Conservation (phyloP, 1,139 yeast genomes). For the Blastobotrys ciferrii region DNA sequence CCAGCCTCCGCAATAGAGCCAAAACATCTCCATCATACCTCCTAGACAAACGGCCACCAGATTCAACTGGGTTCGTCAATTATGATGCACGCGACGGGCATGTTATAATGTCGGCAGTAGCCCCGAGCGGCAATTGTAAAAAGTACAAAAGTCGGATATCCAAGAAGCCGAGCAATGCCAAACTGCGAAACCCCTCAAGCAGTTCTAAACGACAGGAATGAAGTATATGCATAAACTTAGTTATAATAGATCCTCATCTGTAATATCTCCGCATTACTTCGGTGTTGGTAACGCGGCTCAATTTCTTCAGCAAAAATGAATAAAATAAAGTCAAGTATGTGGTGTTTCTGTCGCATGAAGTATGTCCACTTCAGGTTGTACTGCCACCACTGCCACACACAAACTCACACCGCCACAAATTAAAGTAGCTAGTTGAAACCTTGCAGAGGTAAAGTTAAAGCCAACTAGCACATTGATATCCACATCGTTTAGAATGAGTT, state of each 20-base stretch:
- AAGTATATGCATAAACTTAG: neutral
- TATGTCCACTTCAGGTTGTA: no score
- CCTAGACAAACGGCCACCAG: conserved; percentile 22
- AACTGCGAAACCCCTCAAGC: neutral
- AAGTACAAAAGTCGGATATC: conserved; percentile 1
- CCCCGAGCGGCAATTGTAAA: conserved; percentile 25
- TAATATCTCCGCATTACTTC: no score
- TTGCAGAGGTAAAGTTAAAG: no score
- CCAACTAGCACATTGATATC: no score
- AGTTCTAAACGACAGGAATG: neutral
- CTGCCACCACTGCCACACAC: no score
- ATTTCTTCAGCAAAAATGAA: no score
- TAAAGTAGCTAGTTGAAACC: no score
- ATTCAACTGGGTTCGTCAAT: conserved; percentile 26
- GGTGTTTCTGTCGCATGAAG: no score
- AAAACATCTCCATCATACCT: conserved; percentile 18
- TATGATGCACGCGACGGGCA: conserved; percentile 25
- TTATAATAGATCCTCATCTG: neutral
- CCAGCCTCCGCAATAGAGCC: conserved; percentile 8
- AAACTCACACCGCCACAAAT: no score
- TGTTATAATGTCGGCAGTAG: conserved; percentile 28
- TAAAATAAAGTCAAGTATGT: no score
- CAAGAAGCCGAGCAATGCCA: neutral
- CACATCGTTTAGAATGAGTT: no score
- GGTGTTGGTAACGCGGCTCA: no score